Evolutionary conservation across 805 yeast genomes (phyloP), one percentile per base, ranked within the genome.

Genomic region (Saccharomyces mikatae): DNA sequence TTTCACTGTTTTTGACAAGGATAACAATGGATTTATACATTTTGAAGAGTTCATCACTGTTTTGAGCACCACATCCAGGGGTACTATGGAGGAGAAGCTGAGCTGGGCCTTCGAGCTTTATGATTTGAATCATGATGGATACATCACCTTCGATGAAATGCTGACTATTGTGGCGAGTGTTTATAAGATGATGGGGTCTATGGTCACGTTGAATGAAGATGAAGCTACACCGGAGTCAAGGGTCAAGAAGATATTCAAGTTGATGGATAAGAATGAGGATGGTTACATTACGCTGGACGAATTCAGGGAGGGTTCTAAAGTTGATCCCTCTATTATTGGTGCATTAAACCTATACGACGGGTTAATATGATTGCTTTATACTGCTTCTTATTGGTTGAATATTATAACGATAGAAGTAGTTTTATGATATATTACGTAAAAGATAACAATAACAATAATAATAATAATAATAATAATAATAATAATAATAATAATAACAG

Each of bases 161-260:
- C 74, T 89, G 51, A 75, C 81, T 1, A 89, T 94, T 46, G 87
- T 90, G 5, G 77, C 80, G 30, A 86, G 97, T 31, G 87, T 92
- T 32, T 92, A 94, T 70, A 87, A 87, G 70, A 91, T 94, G 98
- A 86, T 92, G 56, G 99, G 98, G 0, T 80, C 91, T 1, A 89
- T 91, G 92, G 96, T 91, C 55, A 83, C 83, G 57, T 76, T 90
- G 52, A 87, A 89, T 21, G 92, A 84, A 24, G 97, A 91, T 66
- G 98, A 91, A 63, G 81, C 83, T 48, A 90, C 98, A 0, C 98
- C 99, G 0, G 97, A 91, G 64, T 75, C 83, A 59, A 78, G 98
- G 57, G 89, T 89, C 1, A 79, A 82, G 52, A 92, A 90, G 75
- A 83, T 92, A 46, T 92, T 95, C 72, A 76, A 71, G 41, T 71